Base-by-base conservation (phyloP, 2,329 filamentous ascomycete genomes). In the Colletotrichum zoysiae region DNA sequence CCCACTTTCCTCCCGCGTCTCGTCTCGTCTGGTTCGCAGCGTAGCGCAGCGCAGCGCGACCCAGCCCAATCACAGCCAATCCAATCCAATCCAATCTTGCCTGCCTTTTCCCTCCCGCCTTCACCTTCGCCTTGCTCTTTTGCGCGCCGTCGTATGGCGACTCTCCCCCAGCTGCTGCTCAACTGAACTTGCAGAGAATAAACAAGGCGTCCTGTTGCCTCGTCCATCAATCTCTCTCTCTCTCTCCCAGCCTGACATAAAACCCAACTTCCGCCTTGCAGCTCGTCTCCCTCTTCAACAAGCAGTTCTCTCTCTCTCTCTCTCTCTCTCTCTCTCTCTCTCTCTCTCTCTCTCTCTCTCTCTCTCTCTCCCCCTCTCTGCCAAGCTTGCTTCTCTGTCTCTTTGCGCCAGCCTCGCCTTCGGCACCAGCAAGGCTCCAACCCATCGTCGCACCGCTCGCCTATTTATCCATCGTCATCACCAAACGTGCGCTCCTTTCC, bases 181-280 rank as follows among this genome's bases (percentile, higher is more conserved):
- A 40, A 68, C 51, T 63, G 59, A 57, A 50, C 14, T 51, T 53
- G 40, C 56, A 44, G 35, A 61, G 48, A 71, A 72, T 60, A 72
- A 71, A 72, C 70, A 42, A 72, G 70, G 70, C 70, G 48, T 60
- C 65, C n/a, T 55, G 60, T 70, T 55, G 70, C 70, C 70, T 72
- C 40, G 60, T 56, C 40, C 16, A 33, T 14, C 60, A 20, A 42
- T 8, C 46, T 53, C 30, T 30, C 26, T 53, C 30, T 30, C 26
- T 26, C 30, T 30, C 18, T 53, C 12, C 23, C 42, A 30, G 38
- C 62, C 56, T 72, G 70, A 72, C 60, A 44, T 64, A 72, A 70
- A 72, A 40, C 46, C 70, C 70, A 70, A 60, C 44, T 23, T 42
- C 55, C 59, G 33, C 46, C 44, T 51, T n/a, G 46, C 56, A 35